These are phyloP conservation scores for Cladophialophora immunda DNA, from an alignment of 2,329 filamentous ascomycete genomes.

Conservation along the genomic window DNA sequence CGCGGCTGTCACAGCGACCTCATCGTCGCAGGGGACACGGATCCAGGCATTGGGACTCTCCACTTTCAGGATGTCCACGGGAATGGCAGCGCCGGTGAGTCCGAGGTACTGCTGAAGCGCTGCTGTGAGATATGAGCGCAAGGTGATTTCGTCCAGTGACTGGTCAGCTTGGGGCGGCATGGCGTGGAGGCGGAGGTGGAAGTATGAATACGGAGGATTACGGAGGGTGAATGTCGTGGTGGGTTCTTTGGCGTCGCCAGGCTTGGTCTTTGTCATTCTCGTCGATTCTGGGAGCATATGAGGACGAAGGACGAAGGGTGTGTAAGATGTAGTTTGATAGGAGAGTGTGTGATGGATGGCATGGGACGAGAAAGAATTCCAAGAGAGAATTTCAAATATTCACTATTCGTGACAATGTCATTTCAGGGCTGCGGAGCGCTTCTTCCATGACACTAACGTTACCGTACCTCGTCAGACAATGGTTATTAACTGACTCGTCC, in stretches of 20 bases:
- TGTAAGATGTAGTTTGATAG: neutral
- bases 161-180: slow-evolving; percentile 31
- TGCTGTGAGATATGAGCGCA: slow-evolving; percentile 54
- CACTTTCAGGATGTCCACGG: slow-evolving; percentile 57
- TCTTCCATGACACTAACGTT: neutral
- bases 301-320: neutral
- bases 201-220: slow-evolving; percentile 43
- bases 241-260: neutral
- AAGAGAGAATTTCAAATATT: neutral
- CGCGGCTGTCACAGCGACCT: slow-evolving; percentile 52
- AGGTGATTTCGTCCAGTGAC: slow-evolving; percentile 55
- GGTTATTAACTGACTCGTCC: too few species aligned
- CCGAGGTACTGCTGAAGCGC: slow-evolving; percentile 59
- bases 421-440: neutral
- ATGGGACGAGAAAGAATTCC: neutral
- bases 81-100: slow-evolving; percentile 55
- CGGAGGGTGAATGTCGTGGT: slow-evolving; percentile 40
- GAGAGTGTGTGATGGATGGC: neutral
- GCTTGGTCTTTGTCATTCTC: neutral
- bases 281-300: neutral
- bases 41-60: slow-evolving; percentile 50
- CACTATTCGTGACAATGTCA: neutral
- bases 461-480: neutral
- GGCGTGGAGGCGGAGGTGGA: slow-evolving; percentile 41
- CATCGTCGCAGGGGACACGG: slow-evolving; percentile 56